phyloP scores from a whole-genome alignment of 2,329 filamentous ascomycete species.

The Colletotrichum brevisporum region DNA sequence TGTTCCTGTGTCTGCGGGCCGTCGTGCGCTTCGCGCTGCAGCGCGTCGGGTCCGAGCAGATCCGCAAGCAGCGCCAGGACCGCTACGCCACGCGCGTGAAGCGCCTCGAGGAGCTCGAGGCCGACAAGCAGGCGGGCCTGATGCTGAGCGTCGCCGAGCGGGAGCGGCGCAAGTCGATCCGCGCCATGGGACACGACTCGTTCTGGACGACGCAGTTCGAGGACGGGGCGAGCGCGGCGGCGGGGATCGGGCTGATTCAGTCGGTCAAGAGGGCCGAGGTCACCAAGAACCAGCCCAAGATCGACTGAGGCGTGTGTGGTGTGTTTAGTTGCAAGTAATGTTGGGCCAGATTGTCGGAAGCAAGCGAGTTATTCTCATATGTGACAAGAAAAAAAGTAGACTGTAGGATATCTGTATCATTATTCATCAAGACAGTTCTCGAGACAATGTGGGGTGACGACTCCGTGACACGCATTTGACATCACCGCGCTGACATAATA shows the following conservation, averaged over 20 bases:
- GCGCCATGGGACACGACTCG: conserved; percentile 49
- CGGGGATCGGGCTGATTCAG: conserved; percentile 52
- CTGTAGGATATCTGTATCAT: not conserved
- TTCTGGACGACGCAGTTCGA: conserved; percentile 61
- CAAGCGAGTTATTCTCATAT: not conserved
- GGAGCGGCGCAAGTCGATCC: conserved; percentile 55
- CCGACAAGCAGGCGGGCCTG: conserved; percentile 51
- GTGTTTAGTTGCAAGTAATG: not conserved
- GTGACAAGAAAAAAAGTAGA: conserved; percentile 7
- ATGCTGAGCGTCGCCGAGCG: conserved; percentile 52
- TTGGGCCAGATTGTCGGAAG: not conserved
- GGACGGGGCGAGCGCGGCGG: conserved; percentile 53
- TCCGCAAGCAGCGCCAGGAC: conserved; percentile 56
- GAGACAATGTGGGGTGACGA: conserved; percentile 1
- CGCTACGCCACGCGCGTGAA: conserved; percentile 54
- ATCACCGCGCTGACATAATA: conserved; percentile 39
- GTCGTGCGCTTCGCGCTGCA: conserved; percentile 54
- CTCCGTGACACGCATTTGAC: conserved; percentile 31
- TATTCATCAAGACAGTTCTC: too few species aligned
- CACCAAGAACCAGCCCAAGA: conserved; percentile 33
- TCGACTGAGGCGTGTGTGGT: conserved; percentile 5
- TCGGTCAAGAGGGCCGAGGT: conserved; percentile 43
- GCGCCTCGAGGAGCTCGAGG: conserved; percentile 58
- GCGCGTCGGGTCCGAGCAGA: conserved; percentile 56
- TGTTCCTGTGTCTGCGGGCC: conserved; percentile 74